Conservation (phyloP, 2,329 filamentous ascomycete species). For the Triangularia setosa region DNA sequence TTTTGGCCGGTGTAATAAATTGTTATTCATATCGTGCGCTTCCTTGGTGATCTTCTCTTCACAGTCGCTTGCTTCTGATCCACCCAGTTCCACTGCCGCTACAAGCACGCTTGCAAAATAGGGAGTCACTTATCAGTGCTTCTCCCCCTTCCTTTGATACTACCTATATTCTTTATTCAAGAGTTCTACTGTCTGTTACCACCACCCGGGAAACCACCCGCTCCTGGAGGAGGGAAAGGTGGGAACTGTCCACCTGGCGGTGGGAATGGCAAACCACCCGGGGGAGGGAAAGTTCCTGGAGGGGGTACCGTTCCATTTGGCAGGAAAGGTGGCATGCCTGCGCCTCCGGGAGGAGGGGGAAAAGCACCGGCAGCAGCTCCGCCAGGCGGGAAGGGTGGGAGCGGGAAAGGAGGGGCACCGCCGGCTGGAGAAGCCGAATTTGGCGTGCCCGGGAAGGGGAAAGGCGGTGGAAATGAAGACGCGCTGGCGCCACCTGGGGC, state of each 20-base stretch:
- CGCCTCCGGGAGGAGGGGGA: neutral
- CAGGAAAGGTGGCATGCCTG: neutral
- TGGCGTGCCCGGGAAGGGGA: neutral
- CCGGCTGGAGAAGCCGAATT: neutral
- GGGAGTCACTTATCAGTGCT: neutral
- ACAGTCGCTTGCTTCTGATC: too few species aligned
- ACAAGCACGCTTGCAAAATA: neutral
- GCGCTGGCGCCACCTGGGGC: neutral
- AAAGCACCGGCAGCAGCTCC: slow-evolving; percentile 8
- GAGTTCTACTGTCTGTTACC: neutral
- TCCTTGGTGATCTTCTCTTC: too few species aligned
- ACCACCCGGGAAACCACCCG: neutral
- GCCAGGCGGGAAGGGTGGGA: neutral
- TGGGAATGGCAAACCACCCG: neutral
- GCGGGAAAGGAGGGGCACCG: slow-evolving; percentile 7
- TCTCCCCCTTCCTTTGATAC: neutral
- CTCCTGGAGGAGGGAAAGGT: neutral
- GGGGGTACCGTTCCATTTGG: neutral
- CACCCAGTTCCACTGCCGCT: too few species aligned
- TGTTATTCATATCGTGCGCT: too few species aligned
- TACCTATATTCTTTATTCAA: neutral
- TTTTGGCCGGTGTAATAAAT: too few species aligned
- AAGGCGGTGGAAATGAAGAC: neutral
- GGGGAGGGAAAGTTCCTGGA: neutral
- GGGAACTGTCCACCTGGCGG: neutral